Conservation (phyloP, 2,329 filamentous ascomycete genomes). For the Dactylellina cionopaga region DNA sequence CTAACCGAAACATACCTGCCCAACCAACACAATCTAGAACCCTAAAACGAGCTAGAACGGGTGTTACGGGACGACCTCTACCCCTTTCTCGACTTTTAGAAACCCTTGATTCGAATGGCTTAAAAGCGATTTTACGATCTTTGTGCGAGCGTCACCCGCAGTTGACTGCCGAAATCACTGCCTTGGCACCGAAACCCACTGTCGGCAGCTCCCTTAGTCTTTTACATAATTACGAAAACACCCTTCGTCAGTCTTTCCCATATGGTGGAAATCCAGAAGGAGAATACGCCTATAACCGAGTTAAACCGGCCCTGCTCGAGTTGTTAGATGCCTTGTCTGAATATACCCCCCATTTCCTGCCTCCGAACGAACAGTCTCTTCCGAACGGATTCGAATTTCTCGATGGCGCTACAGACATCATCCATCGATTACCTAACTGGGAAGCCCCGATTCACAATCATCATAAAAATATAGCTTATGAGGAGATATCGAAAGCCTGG, state of each 20-base stretch:
- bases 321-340: slow-evolving; percentile 90
- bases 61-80: slow-evolving; percentile 74
- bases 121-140: slow-evolving; percentile 85
- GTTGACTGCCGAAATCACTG: slow-evolving; percentile 83
- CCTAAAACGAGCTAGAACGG: slow-evolving; percentile 73
- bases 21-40: slow-evolving; percentile 72
- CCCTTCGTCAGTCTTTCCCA: slow-evolving; percentile 81
- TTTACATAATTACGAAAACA: slow-evolving; percentile 80
- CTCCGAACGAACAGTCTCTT: slow-evolving; percentile 86
- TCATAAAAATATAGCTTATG: slow-evolving; percentile 94
- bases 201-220: slow-evolving; percentile 82
- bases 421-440: slow-evolving; percentile 91
- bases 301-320: slow-evolving; percentile 80
- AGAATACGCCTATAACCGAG: slow-evolving; percentile 94
- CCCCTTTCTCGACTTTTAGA: slow-evolving; percentile 83
- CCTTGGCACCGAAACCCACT: slow-evolving; percentile 85
- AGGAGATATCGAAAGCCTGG: slow-evolving; percentile 95
- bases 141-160: slow-evolving; percentile 90
- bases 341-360: slow-evolving; percentile 94
- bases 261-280: slow-evolving; percentile 83
- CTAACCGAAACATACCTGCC: slow-evolving; percentile 73
- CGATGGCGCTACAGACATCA: slow-evolving; percentile 86
- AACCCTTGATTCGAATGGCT: slow-evolving; percentile 84
- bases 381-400: slow-evolving; percentile 85
- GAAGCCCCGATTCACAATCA: slow-evolving; percentile 86